phyloP scores from a whole-genome alignment of 768 basidiomycete species.

The Kondoa malvinella region DNA sequence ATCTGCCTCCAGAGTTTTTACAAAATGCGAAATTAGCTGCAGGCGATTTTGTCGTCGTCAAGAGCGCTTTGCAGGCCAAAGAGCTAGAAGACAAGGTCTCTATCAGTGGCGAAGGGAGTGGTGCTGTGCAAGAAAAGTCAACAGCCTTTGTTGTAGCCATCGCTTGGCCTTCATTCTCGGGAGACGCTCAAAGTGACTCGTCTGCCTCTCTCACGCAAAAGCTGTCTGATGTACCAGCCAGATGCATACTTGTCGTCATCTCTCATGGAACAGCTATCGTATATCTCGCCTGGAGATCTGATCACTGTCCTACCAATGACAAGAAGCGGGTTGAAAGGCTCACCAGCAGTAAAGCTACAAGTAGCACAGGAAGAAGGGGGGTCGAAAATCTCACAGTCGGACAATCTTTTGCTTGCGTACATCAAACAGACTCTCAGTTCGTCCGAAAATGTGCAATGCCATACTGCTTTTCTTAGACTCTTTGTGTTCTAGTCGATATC shows the following conservation, averaged over 20 bases:
- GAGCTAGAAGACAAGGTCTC: constrained; percentile 10
- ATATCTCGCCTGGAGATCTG: background rate
- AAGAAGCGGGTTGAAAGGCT: constrained; percentile 5
- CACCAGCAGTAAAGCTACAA: background rate
- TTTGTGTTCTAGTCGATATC: constrained; percentile 16
- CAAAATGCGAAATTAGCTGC: constrained; percentile 4
- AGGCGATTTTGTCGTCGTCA: constrained; percentile 11
- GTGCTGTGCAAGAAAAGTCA: background rate
- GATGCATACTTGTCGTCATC: background rate
- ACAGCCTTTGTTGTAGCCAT: constrained; percentile 7
- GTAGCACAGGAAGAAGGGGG: background rate
- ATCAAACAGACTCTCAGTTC: constrained; percentile 19
- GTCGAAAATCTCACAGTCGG: constrained; percentile 1
- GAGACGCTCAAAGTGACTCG: constrained; percentile 8
- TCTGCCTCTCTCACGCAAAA: background rate
- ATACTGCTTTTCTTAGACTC: background rate
- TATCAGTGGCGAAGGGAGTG: background rate
- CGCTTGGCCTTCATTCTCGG: constrained; percentile 18
- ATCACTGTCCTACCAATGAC: background rate
- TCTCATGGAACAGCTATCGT: background rate
- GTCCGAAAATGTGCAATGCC: background rate
- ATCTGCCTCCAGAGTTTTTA: constrained; percentile 11
- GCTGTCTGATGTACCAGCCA: background rate
- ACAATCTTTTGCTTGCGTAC: constrained; percentile 24
- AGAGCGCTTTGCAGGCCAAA: constrained; percentile 3